Evolutionary conservation across 805 yeast genomes (phyloP), one percentile per base, ranked within the genome.

Genomic region (Tetrapisispora fleetii): DNA sequence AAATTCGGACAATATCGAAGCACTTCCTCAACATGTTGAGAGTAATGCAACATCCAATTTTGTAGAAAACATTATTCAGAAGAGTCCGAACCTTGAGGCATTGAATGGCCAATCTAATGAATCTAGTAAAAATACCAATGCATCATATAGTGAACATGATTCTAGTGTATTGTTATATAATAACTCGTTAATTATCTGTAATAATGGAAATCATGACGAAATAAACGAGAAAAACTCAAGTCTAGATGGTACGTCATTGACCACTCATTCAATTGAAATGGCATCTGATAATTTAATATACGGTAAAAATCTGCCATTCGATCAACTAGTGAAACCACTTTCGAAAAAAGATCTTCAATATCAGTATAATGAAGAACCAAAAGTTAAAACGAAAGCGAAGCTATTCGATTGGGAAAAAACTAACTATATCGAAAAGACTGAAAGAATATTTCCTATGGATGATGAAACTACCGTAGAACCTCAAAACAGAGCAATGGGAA

Each of bases 381-480:
- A 38, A 2, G 28, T 27, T 22, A n/a, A 40, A 39, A 35, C 35
- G 10, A 27, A 28, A 7, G 3, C n/a, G 2, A 24, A 27, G 17
- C 22, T 33, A 11, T 59, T 59, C 45, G 57, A 49, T 16, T 59
- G 62, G 62, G 63, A 59, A 50, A 42, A 38, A 14, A 46, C 55
- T 7, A 44, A 47, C 19, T 53, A 59, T 35, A 42, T 50, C 13
- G 19, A 41, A 3, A 48, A 50, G 7, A 60, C 54, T 8, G 57
- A 58, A 22, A 50, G 59, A 43, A 51, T 51, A 7, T 52, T 51
- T 40, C 59, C 56, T 7, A 30, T 32, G 16, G 40, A 37, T 37
- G 28, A 8, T 6, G 28, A 24, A 24, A 24, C 28, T 8, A 24
- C 28, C 8, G 8, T 6, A 24, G 28, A 24, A 24, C 8, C 8